Evolutionary conservation across 352 stramenopile genomes (phyloP).

Genomic region (Pythium brachiatum): DNA sequence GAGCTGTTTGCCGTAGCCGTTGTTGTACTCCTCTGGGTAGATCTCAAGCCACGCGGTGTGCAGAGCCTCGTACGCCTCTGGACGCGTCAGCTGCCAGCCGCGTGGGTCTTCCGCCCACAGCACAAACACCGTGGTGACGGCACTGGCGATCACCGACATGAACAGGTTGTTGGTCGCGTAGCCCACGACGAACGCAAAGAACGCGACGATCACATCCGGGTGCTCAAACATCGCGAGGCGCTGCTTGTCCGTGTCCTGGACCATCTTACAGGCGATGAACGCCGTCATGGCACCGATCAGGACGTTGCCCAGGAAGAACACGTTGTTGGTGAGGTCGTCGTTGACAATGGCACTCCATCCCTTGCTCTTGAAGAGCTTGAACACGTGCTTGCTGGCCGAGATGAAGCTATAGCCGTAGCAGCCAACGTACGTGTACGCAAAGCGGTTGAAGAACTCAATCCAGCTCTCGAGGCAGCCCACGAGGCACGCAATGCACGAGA

Average conservation of each 20-base stretch:
- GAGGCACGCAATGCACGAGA: constrained; percentile 70
- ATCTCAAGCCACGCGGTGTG: constrained; percentile 79
- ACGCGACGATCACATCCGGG: constrained; percentile 57
- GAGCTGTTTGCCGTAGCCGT: constrained; percentile 66
- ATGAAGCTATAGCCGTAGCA: constrained; percentile 87
- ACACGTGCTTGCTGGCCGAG: constrained; percentile 69
- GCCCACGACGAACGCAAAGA: constrained; percentile 74
- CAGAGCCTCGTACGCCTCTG: constrained; percentile 65
- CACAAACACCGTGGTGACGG: constrained; percentile 83
- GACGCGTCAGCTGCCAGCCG: constrained; percentile 69
- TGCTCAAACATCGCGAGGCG: constrained; percentile 61
- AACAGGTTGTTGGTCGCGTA: constrained; percentile 71
- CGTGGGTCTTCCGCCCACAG: constrained; percentile 80
- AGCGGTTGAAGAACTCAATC: constrained; percentile 91
- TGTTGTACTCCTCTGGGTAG: constrained; percentile 84
- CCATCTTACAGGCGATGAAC: constrained; percentile 58
- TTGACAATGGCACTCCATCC: constrained; percentile 89
- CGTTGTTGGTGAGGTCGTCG: constrained; percentile 82
- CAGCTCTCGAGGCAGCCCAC: constrained; percentile 78
- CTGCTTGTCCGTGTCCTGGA: constrained; percentile 46
- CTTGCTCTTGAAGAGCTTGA: constrained; percentile 73
- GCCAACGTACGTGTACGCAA: constrained; percentile 86
- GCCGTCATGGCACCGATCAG: constrained; percentile 65
- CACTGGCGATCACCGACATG: constrained; percentile 74
- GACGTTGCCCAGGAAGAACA: constrained; percentile 84